Evolutionary conservation across 2,329 filamentous ascomycete genomes (phyloP).

Genomic region (Coniosporium tulheliwenetii): DNA sequence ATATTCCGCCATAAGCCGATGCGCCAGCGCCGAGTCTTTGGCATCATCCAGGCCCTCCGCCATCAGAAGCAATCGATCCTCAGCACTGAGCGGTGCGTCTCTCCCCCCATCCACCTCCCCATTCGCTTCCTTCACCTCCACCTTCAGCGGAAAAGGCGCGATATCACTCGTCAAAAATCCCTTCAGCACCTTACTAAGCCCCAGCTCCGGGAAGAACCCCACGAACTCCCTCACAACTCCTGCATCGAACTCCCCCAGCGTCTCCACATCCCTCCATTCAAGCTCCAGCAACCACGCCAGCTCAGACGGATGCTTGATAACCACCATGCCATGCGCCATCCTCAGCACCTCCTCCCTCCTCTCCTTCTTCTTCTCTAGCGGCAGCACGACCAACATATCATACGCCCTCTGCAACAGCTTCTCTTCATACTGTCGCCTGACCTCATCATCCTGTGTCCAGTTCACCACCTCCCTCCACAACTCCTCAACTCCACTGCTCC

Average conservation of each 20-base stretch:
- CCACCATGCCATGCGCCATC: slow-evolving; percentile 81
- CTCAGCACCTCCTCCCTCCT: slow-evolving; percentile 62
- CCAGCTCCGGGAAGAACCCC: slow-evolving; percentile 67
- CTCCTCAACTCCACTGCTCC: slow-evolving; percentile 59
- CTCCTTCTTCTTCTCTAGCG: slow-evolving; percentile 47
- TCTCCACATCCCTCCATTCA: slow-evolving; percentile 72
- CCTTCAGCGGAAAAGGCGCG: slow-evolving; percentile 54
- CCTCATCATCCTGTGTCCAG: slow-evolving; percentile 77
- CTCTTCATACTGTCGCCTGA: slow-evolving; percentile 75
- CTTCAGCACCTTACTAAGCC: slow-evolving; percentile 65
- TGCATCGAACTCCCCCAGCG: slow-evolving; percentile 61
- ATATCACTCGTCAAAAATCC: slow-evolving; percentile 71
- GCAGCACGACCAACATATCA: slow-evolving; percentile 57
- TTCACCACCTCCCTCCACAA: slow-evolving; percentile 75
- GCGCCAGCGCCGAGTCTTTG: slow-evolving; percentile 59
- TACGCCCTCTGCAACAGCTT: slow-evolving; percentile 72
- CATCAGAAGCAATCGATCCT: slow-evolving; percentile 72
- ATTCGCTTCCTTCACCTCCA: slow-evolving; percentile 18
- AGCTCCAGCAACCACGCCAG: slow-evolving; percentile 84
- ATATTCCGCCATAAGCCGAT: slow-evolving; percentile 69
- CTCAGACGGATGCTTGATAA: slow-evolving; percentile 81
- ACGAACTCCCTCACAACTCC: slow-evolving; percentile 69
- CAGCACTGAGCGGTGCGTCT: slow-evolving; percentile 46
- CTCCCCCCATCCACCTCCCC: slow-evolving; percentile 39
- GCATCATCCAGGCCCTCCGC: slow-evolving; percentile 36